Evolutionary conservation across 1,139 yeast genomes (phyloP), one percentile per base, ranked within the genome.

Genomic region (Sugiyamaella sp.): DNA sequence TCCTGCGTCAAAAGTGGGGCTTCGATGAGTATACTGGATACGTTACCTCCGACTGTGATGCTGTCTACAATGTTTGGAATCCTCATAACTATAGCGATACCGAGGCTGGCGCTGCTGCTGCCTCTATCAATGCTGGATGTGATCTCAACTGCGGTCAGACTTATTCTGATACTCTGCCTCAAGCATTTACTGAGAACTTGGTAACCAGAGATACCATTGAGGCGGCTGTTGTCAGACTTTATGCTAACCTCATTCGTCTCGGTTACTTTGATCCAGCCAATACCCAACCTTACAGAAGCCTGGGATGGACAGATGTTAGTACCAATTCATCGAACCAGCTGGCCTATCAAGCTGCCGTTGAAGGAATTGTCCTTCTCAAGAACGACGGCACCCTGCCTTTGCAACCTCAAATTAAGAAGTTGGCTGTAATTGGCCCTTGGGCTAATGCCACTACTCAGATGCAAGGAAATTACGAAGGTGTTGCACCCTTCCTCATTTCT

Each of bases 21-120:
- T 81, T 80, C 44, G 50, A 35, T 14, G 48, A 42, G 6, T 41
- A 48, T 56, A 83, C 80, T 67, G 84, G 84, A 0, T 80, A 79
- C 65, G 80, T 81, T 4, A 76, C 80, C 10, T 77, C 83, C 27
- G 85, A 81, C 61, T 80, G 84, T 82, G 82, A 80, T 16, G 84
- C 83, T 5, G 81, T 55, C 14, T 41, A 55, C 37, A 53, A 56
- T 21, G 51, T 56, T 12, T 56, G 47, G 47, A 44, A 49, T 21
- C 51, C 51, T 20, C 59, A 56, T 38, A 53, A 55, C 38, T 56
- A 52, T 35, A 41, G 79, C 56, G 81, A 79, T 58, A 64, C 78
- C 9, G 83, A 83, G 4, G 77, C 78, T 3, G 70, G 73, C 51
- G 77, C 83, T 1, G 80, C 80, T 79, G 84, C 57, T 14, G 53